phyloP scores from a whole-genome alignment of 1,139 yeast genomes.

The Komagataea norvegica region DNA sequence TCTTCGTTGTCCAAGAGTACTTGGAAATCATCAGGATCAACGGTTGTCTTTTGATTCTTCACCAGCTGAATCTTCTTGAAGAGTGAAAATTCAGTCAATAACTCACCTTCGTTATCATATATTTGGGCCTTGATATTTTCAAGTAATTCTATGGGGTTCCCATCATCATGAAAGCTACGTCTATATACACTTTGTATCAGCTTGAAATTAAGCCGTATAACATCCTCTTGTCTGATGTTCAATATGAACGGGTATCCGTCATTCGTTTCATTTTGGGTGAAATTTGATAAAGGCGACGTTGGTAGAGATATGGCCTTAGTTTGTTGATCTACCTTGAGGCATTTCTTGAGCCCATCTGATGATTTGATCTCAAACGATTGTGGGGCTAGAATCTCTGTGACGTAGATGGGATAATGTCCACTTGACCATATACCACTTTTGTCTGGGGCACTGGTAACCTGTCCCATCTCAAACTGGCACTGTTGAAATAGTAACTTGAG shows the following conservation, averaged over 20 bases:
- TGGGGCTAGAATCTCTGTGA: neutral
- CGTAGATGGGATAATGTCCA: neutral
- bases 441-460: neutral
- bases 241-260: constrained; percentile 7
- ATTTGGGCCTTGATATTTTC: neutral
- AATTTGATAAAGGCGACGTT: neutral
- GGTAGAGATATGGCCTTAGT: neutral
- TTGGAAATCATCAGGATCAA: constrained; percentile 4
- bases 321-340: neutral
- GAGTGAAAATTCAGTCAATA: constrained; percentile 1
- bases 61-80: constrained; percentile 3
- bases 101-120: neutral
- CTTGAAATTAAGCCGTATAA: constrained; percentile 4
- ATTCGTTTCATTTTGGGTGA: neutral
- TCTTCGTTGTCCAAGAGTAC: neutral
- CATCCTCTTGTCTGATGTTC: constrained; percentile 7
- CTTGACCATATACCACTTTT: neutral
- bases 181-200: too few species aligned
- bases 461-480: too few species aligned
- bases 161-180: too few species aligned
- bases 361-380: neutral
- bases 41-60: constrained; percentile 2
- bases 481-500: too few species aligned
- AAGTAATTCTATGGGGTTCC: neutral
- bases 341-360: neutral